Conservation (phyloP, 2,329 filamentous ascomycete species). For the Graphilbum sp. region DNA sequence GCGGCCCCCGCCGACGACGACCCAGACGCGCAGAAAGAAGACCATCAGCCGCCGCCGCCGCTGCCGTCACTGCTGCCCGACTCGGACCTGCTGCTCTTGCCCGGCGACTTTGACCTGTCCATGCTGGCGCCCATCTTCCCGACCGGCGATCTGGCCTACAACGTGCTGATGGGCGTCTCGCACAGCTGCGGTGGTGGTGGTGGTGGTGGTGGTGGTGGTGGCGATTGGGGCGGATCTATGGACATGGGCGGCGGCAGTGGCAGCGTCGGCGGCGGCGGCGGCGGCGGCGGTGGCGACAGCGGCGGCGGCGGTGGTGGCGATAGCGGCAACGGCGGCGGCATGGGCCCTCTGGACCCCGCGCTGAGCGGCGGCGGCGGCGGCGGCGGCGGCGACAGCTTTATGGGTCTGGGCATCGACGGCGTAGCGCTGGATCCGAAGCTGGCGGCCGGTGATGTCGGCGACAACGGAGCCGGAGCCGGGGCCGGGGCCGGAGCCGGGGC, state of each 20-base stretch:
- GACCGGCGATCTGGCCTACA: constrained; percentile 39
- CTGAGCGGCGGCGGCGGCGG: not conserved
- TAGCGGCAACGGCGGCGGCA: not conserved
- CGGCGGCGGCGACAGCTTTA: not conserved
- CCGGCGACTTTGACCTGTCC: not conserved
- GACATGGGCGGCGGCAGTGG: not conserved
- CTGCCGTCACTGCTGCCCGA: too few relatives aligned
- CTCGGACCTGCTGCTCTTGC: too few relatives aligned
- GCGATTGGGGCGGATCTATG: not conserved
- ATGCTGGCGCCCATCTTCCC: constrained; percentile 35
- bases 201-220: constrained; percentile 6
- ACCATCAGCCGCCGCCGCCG: not conserved
- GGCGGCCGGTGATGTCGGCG: not conserved
- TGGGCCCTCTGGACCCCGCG: not conserved
- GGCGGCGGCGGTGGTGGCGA: constrained; percentile 7
- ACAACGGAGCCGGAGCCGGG: not conserved
- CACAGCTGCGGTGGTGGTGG: constrained; percentile 9
- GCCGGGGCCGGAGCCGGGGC: not conserved
- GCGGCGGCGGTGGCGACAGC: not conserved
- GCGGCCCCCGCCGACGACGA: not conserved
- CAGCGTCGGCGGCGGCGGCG: not conserved
- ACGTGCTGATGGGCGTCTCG: constrained; percentile 32
- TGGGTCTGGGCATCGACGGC: too few relatives aligned
- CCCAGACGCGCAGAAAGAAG: too few relatives aligned
- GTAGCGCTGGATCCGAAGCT: not conserved